Evolutionary conservation across 345 rosid species (phyloP).

Genomic region (Raphanus raphanistrum): DNA sequence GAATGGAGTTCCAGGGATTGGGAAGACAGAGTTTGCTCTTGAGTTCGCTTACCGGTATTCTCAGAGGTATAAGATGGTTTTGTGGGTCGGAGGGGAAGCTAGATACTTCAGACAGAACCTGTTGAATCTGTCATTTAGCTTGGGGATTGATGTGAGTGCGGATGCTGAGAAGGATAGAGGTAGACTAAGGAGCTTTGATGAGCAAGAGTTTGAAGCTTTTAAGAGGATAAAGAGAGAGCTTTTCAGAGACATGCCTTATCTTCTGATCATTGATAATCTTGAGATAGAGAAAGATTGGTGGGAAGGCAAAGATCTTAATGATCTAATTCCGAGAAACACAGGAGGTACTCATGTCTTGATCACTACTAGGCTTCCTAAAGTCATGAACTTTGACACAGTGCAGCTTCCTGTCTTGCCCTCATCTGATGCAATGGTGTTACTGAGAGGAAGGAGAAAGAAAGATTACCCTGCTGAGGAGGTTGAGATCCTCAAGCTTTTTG

Average conservation of each 20-base stretch:
- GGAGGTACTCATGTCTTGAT: constrained; percentile 85
- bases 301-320: constrained; percentile 91
- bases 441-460: constrained; percentile 69
- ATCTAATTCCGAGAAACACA: constrained; percentile 80
- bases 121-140: constrained; percentile 67
- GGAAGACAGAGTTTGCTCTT: constrained; percentile 88
- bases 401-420: constrained; percentile 57
- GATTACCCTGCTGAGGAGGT: constrained; percentile 62
- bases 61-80: constrained; percentile 84
- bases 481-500: constrained; percentile 61
- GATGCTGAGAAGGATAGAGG: constrained; percentile 89
- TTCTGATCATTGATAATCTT: constrained; percentile 83
- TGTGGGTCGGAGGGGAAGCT: constrained; percentile 93
- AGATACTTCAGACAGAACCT: constrained; percentile 78
- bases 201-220: constrained; percentile 84
- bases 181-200: constrained; percentile 74
- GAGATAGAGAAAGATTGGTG: constrained; percentile 94
- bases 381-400: constrained; percentile 69
- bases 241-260: constrained; percentile 81
- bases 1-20: constrained; percentile 73
- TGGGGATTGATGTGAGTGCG: constrained; percentile 86
- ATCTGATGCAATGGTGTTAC: constrained; percentile 69
- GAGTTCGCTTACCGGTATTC: constrained; percentile 78
- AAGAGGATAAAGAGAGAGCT: constrained; percentile 80
- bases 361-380: constrained; percentile 74